phyloP scores from a whole-genome alignment of 1,139 yeast species.

The Pichia sp. region DNA sequence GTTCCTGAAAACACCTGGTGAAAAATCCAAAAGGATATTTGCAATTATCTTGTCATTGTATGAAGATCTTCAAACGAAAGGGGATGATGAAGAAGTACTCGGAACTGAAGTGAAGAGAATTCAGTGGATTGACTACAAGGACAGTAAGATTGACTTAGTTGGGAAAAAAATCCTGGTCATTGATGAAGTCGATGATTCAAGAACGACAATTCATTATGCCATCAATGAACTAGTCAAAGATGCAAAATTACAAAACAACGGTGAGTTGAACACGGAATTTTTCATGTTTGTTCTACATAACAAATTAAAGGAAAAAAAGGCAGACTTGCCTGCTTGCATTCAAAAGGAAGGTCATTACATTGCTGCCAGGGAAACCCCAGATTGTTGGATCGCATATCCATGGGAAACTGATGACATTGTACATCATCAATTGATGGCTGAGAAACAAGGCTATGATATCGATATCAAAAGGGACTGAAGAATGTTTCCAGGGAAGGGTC shows the following conservation, averaged over 20 bases:
- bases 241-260: slow-evolving; percentile 46
- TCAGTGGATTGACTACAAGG: slow-evolving; percentile 85
- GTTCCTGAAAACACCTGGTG: slow-evolving; percentile 77
- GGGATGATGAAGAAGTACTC: slow-evolving; percentile 50
- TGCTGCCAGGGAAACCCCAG: slow-evolving; percentile 89
- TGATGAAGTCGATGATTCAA: slow-evolving; percentile 93
- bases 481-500: too few species aligned
- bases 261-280: slow-evolving; percentile 53
- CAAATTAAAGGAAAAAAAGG: slow-evolving; percentile 82
- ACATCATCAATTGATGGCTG: slow-evolving; percentile 72
- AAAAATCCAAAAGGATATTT: slow-evolving; percentile 86
- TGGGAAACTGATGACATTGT: slow-evolving; percentile 87
- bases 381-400: slow-evolving; percentile 95
- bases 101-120: slow-evolving; percentile 89
- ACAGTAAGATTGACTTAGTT: slow-evolving; percentile 28
- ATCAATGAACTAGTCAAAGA: slow-evolving; percentile 82
- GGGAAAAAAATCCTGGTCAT: slow-evolving; percentile 80
- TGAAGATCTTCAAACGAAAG: slow-evolving; percentile 65
- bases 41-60: slow-evolving; percentile 88
- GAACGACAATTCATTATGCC: slow-evolving; percentile 92
- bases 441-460: slow-evolving; percentile 57
- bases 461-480: slow-evolving; percentile 7
- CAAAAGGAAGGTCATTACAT: slow-evolving; percentile 59
- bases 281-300: slow-evolving; percentile 91
- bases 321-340: slow-evolving; percentile 46